phyloP scores from a whole-genome alignment of 345 rosid genomes.

The Eucalyptus curtisii region DNA sequence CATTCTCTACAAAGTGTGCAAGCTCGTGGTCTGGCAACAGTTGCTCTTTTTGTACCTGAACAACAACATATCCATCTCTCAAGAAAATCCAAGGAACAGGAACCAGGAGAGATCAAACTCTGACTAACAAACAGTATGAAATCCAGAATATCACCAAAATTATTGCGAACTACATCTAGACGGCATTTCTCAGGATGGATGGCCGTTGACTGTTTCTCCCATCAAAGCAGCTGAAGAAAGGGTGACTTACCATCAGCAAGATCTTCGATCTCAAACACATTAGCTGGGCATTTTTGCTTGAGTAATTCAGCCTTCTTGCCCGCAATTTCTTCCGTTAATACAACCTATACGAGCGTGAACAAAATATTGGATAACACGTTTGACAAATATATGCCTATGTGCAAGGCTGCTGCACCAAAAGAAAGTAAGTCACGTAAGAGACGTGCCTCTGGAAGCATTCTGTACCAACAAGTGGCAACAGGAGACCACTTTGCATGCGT shows the following conservation, averaged over 20 bases:
- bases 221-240: background rate
- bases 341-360: conserved; percentile 31
- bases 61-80: background rate
- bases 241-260: conserved; percentile 53
- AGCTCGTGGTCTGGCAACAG: conserved; percentile 58
- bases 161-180: background rate
- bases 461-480: conserved; percentile 91
- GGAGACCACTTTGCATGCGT: conserved; percentile 99
- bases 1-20: conserved; percentile 94
- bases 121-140: background rate
- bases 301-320: conserved; percentile 59
- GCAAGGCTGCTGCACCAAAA: background rate
- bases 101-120: background rate
- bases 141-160: background rate
- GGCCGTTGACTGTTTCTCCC: background rate
- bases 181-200: background rate
- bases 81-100: background rate
- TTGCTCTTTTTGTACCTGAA: conserved; percentile 71
- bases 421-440: background rate
- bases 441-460: conserved; percentile 92
- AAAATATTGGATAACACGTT: background rate
- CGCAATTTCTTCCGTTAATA: conserved; percentile 45
- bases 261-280: conserved; percentile 92
- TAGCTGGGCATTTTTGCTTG: conserved; percentile 50
- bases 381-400: background rate